Evolutionary conservation across 2,329 filamentous ascomycete genomes (phyloP).

Genomic region (Penicillium sp.): DNA sequence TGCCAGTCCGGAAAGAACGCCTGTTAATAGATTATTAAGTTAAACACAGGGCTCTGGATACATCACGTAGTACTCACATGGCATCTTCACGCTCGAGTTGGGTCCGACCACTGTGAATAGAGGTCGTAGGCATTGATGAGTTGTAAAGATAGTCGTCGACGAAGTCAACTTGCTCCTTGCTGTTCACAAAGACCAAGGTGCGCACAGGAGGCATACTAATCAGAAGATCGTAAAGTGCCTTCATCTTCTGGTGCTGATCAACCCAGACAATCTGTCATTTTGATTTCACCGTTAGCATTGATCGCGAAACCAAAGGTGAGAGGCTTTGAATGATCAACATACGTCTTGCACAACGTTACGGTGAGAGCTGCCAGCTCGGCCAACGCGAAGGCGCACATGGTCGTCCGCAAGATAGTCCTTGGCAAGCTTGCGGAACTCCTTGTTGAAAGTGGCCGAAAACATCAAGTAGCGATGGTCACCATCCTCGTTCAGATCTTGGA

Average conservation of each 20-base stretch:
- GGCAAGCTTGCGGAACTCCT: conserved; percentile 73
- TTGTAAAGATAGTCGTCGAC: conserved; percentile 89
- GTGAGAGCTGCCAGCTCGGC: conserved; percentile 81
- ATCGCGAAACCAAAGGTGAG: not conserved
- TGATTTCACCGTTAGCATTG: not conserved
- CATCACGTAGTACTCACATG: conserved; percentile 55
- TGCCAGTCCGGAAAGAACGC: conserved; percentile 75
- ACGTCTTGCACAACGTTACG: conserved; percentile 75
- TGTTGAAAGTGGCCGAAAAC: conserved; percentile 94
- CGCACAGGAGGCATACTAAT: conserved; percentile 69
- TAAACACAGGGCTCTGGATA: not conserved
- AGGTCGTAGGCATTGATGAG: conserved; percentile 74
- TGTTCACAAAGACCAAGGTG: conserved; percentile 89
- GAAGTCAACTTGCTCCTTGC: conserved; percentile 73
- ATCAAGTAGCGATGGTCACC: conserved; percentile 71
- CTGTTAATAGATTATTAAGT: conserved; percentile 34
- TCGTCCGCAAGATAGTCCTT: conserved; percentile 72
- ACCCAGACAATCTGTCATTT: conserved; percentile 61
- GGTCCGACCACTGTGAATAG: conserved; percentile 83
- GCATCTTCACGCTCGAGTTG: conserved; percentile 92
- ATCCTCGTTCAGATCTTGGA: conserved; percentile 70
- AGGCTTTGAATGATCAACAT: conserved; percentile 17
- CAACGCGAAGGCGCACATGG: conserved; percentile 79
- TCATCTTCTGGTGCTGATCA: conserved; percentile 66
- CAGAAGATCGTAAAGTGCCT: conserved; percentile 72